phyloP scores from a whole-genome alignment of 495 filamentous ascomycete species.

The Podospora pseudocomata region DNA sequence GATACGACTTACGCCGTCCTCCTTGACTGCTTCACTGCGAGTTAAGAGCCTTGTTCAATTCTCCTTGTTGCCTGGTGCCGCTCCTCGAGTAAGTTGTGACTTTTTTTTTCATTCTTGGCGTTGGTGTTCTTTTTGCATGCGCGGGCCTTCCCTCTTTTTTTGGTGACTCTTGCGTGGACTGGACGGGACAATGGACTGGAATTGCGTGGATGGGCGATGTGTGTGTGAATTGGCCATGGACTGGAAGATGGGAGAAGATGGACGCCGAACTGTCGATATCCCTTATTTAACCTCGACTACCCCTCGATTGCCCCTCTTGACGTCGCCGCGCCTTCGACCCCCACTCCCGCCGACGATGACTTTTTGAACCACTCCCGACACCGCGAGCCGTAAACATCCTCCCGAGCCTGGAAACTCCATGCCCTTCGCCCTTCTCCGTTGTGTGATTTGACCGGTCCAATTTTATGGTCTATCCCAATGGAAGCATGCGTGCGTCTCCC shows the following conservation, averaged over 20 bases:
- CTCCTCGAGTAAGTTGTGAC: constrained; percentile 18
- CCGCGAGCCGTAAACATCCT: too few relatives aligned
- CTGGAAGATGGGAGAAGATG: not conserved
- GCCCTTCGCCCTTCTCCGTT: too few relatives aligned
- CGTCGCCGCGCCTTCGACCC: not conserved
- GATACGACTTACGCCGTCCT: constrained; percentile 7
- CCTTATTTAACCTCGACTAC: not conserved
- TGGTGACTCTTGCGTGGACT: not conserved
- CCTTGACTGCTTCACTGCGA: constrained; percentile 15
- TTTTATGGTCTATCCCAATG: not conserved
- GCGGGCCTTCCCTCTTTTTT: not conserved
- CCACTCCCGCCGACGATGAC: not conserved
- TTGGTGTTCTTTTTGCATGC: not conserved
- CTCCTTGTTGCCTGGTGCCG: constrained; percentile 17
- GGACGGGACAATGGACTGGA: not conserved
- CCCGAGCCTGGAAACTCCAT: too few relatives aligned
- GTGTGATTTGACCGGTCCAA: not conserved
- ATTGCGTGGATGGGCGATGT: not conserved
- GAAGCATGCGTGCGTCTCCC: not conserved
- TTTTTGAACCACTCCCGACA: not conserved
- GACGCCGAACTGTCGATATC: not conserved
- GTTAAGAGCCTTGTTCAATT: constrained; percentile 10
- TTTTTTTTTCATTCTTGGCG: not conserved
- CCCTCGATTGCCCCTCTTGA: not conserved
- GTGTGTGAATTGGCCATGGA: not conserved